Evolutionary conservation across 192 early-diverging fungal genomes (phyloP), one percentile per base, ranked within the genome.

Genomic region (Coemansia sp.): DNA sequence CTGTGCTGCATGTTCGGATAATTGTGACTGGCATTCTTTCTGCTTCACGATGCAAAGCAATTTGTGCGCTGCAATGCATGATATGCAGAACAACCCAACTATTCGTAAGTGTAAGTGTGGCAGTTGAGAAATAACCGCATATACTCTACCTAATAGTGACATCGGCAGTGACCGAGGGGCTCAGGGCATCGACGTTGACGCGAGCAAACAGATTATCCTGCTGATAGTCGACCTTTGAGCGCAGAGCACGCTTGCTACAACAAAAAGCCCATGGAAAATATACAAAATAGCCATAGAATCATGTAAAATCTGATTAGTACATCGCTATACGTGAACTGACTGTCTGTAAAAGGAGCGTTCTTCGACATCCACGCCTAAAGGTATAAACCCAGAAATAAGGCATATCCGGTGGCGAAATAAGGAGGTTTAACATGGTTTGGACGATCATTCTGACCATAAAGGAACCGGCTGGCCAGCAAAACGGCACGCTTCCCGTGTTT

Each of bases 151-250:
- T 71, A 62, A 97, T 84, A 27, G 95, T 93, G 52, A 91, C 88
- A 66, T 98, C 95, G 61, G 90, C 90, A 50, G 84, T 88, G 66
- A 97, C 87, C 70, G 87, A 93, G 67, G 94, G 96, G 85, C 91
- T 93, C 90, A 98, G 93, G 33, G 97, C 87, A 77, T 99, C 96
- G 68, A 99, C 70, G 74, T 86, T 86, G 59, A 92, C 84, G 66
- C 92, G 88, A 42, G 95, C 89, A 85, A 95, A 92, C 78, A 97
- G 74, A 74, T 93, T 90, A 61, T 92, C 90, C 87, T 99, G 93
- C 89, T 97, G 96, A 90, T 95, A 97, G 73, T 91, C 91, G 66
- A 92, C 84, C 70, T 91, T 93, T 70, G 75, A 72, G 23, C 71
- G 72, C 58, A 83, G 63, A 3, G 68, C 66, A 22, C 76, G 76